Evolutionary conservation across 805 yeast species (phyloP).

Genomic region (Myxozyma melibiosi): DNA sequence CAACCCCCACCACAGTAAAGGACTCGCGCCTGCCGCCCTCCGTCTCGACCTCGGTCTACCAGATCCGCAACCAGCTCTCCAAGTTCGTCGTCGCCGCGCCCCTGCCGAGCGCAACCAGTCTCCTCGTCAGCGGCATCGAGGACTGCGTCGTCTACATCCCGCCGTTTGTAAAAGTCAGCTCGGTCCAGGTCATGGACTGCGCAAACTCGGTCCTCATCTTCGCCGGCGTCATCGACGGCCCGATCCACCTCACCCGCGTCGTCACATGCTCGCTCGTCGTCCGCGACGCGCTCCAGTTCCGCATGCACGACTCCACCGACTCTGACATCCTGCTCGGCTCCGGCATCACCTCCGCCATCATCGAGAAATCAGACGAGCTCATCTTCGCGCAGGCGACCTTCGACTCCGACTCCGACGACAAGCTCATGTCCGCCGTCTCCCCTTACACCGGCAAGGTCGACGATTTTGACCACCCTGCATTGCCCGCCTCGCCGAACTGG

Average conservation of each 20-base stretch:
- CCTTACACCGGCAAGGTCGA: conserved; percentile 21
- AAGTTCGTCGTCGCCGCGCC: conserved; percentile 6
- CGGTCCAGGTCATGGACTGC: conserved; percentile 16
- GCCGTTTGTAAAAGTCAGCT: not conserved
- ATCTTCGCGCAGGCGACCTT: conserved; percentile 9
- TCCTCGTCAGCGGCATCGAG: conserved; percentile 6
- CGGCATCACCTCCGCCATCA: conserved; percentile 10
- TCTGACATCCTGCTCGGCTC: conserved; percentile 10
- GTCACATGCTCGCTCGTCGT: conserved; percentile 10
- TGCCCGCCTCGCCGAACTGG: conserved; percentile 20
- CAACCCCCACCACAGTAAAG: not conserved
- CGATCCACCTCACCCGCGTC: conserved; percentile 21
- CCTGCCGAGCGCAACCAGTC: not conserved
- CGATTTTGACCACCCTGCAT: conserved; percentile 40
- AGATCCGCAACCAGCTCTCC: not conserved
- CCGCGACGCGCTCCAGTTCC: conserved; percentile 22
- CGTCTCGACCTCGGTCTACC: conserved; percentile 15
- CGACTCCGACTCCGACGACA: not conserved
- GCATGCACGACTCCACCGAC: conserved; percentile 27
- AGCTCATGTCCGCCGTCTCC: not conserved
- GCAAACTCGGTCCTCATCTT: conserved; percentile 12
- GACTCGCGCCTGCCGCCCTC: no score
- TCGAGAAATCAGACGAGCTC: conserved; percentile 25
- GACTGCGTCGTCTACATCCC: conserved; percentile 16
- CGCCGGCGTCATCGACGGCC: conserved; percentile 17